Evolutionary conservation across 2,329 filamentous ascomycete genomes (phyloP).

Genomic region (Stromatinia cepivora): DNA sequence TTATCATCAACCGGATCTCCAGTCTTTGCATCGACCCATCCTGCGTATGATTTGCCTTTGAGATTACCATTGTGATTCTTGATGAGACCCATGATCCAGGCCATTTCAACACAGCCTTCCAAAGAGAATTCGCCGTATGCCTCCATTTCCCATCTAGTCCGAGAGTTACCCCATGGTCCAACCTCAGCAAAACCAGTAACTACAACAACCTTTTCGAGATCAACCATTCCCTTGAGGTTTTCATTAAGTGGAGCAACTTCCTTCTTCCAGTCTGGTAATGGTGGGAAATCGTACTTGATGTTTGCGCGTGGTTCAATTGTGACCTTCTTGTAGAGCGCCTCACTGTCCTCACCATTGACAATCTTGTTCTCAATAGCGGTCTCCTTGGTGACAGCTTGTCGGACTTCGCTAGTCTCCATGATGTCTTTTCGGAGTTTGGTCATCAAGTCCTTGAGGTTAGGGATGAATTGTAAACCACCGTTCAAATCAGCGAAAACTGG

Average conservation of each 20-base stretch:
- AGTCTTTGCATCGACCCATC: slow-evolving; percentile 93
- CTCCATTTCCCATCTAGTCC: slow-evolving; percentile 99
- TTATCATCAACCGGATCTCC: slow-evolving; percentile 97
- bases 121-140: slow-evolving; percentile 94
- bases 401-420: slow-evolving; percentile 91
- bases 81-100: slow-evolving; percentile 99
- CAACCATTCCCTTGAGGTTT: slow-evolving; percentile 94
- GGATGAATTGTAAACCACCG: slow-evolving; percentile 95
- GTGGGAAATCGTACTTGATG: slow-evolving; percentile 95
- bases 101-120: slow-evolving; percentile 98
- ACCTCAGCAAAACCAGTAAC: slow-evolving; percentile 96
- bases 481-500: slow-evolving; percentile 97
- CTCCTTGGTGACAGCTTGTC: slow-evolving; percentile 92
- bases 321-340: slow-evolving; percentile 92
- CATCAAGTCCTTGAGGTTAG: slow-evolving; percentile 93
- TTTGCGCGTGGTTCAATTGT: slow-evolving; percentile 92
- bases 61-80: slow-evolving; percentile 96
- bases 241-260: slow-evolving; percentile 88
- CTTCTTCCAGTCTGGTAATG: slow-evolving; percentile 84
- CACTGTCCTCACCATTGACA: slow-evolving; percentile 89
- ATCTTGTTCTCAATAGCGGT: slow-evolving; percentile 96
- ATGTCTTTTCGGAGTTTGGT: slow-evolving; percentile 90
- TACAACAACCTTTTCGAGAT: slow-evolving; percentile 96
- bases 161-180: slow-evolving; percentile 96
- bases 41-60: slow-evolving; percentile 94